Evolutionary conservation across 495 filamentous ascomycete species (phyloP), one percentile per base, ranked within the genome.

Genomic region (Glonium stellatum): DNA sequence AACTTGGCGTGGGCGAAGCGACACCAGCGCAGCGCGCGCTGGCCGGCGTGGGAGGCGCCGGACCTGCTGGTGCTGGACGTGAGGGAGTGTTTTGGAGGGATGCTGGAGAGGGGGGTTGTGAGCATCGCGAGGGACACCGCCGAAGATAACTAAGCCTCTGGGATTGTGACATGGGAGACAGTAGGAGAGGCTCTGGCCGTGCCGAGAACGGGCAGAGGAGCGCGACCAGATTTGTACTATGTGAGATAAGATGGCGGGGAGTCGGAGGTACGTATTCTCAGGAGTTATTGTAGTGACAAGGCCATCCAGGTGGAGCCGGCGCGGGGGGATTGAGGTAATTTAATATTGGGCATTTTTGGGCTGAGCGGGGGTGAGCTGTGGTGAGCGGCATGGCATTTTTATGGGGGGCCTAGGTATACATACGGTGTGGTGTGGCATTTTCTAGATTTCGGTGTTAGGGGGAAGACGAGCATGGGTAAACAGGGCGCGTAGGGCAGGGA

Each of bases 31-130:
- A 54, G 64, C 8, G 69, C 69, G 13, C 22, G 65, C 31, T 66
- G 66, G 41, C 64, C 70, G 1, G 68, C 70, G n/a, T 72, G 67
- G 67, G 72, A 73, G 39, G 61, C 67, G 23, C 72, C 72, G 11
- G 65, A 69, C 19, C 53, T 71, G 37, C 57, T 72, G 46, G 70
- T 73, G 19, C 47, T 70, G 42, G 71, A 74, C 58, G 51, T 74
- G 27, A 57, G 70, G 50, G 71, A 73, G 34, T 68, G 70, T 50
- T 69, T 64, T 60, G 60, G 64, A 49, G 58, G 46, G n/a, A 54
- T 60, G 13, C 27, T 37, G n/a, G 52, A 35, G 18, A 39, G 52
- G 12, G 52, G 34, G 19, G 25, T 39, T n/a, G 36, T 55, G 13
- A 21, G 52, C 4, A 4, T 42, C 4, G 23, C 25, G 1, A 55